Conservation (phyloP, 441 rosid genomes). For the Dalechampia spathulata region DNA sequence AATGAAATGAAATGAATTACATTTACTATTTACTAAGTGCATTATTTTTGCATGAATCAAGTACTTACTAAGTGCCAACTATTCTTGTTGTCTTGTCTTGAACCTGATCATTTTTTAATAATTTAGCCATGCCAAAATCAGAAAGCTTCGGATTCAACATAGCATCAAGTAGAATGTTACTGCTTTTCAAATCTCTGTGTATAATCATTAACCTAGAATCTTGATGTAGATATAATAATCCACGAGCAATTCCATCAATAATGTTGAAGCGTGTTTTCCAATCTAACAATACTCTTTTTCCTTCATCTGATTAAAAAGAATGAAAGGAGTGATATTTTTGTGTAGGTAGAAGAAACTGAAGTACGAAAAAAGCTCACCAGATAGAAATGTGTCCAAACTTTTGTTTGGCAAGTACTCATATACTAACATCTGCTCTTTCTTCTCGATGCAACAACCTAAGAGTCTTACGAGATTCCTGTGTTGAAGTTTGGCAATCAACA, state of each 20-base stretch:
- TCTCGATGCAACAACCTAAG: slow-evolving; percentile 45
- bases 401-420: slow-evolving; percentile 53
- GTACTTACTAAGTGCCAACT: slow-evolving; percentile 19
- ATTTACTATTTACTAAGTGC: not conserved
- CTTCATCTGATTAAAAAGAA: slow-evolving; percentile 27
- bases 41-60: too few species aligned
- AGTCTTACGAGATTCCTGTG: slow-evolving; percentile 59
- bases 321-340: not conserved
- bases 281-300: slow-evolving; percentile 15
- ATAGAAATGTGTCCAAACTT: slow-evolving; percentile 49
- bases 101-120: slow-evolving; percentile 7
- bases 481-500: slow-evolving; percentile 51
- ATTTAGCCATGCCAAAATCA: slow-evolving; percentile 17
- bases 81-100: slow-evolving; percentile 9
- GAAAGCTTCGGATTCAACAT: slow-evolving; percentile 14
- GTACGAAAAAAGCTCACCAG: slow-evolving; percentile 21
- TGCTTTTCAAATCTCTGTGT: slow-evolving; percentile 59
- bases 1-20: not conserved
- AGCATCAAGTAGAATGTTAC: slow-evolving; percentile 29
- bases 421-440: slow-evolving; percentile 48
- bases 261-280: slow-evolving; percentile 47
- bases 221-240: slow-evolving; percentile 52
- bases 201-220: slow-evolving; percentile 57
- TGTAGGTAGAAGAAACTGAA: too few species aligned
- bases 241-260: slow-evolving; percentile 46